Evolutionary conservation across 805 yeast species (phyloP).

Genomic region (Lipomyces orientalis): DNA sequence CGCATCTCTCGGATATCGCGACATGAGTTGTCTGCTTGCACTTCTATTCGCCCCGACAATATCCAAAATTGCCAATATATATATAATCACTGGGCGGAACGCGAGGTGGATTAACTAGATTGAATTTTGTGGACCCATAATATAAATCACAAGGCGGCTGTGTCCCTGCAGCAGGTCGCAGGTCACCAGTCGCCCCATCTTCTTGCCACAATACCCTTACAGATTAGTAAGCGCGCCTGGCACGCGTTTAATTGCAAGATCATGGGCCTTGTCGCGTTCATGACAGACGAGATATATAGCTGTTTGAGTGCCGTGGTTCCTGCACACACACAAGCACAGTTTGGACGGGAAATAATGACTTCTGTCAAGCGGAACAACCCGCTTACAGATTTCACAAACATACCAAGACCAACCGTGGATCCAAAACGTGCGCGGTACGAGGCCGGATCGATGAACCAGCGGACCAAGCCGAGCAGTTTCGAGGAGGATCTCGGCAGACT

Average conservation of each 20-base stretch:
- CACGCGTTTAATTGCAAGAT: neutral
- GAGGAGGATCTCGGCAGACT: conserved; percentile 59
- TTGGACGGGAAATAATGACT: conserved; percentile 14
- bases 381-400: conserved; percentile 30
- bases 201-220: neutral
- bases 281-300: neutral
- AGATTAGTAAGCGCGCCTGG: neutral
- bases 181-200: neutral
- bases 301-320: neutral
- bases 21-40: neutral
- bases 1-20: conserved; percentile 9
- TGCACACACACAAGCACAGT: neutral
- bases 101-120: too few species aligned
- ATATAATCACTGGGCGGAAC: too few species aligned
- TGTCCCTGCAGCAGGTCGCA: neutral
- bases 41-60: neutral
- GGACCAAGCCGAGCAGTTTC: conserved; percentile 51
- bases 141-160: neutral
- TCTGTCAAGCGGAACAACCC: conserved; percentile 29
- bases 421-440: conserved; percentile 22
- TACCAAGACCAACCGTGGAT: conserved; percentile 14
- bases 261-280: neutral
- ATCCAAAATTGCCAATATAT: neutral
- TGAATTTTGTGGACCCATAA: neutral
- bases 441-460: conserved; percentile 7